Base-by-base conservation (phyloP, 345 rosid species). In the Viola odorata region DNA sequence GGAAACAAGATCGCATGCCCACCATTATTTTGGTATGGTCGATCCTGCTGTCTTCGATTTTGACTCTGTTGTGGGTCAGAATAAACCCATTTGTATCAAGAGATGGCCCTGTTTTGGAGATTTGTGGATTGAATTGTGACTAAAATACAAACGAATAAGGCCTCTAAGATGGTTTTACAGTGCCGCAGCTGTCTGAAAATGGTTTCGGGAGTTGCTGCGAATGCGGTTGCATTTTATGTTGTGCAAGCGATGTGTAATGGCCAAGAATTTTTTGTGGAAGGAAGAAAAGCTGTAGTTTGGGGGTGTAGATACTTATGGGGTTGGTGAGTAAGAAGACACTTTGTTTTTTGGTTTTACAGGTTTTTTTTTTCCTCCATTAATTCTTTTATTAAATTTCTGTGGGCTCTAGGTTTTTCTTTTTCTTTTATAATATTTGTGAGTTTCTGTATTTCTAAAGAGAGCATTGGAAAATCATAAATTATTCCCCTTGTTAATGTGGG, bases 1-100 rank as follows among this genome's bases (percentile, higher is more conserved):
- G 97, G 70, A 90, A 84, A 60, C 98, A 92, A 81, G 98, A 92
- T 53, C 69, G 96, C 16, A 90, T 86, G 94, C 98, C 98, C 0
- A 92, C 98, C 48, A 92, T 92, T 64, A 82, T 92, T 16, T 40
- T 90, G 63, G 98, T 92, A 36, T 92, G 98, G 98, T 92, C 98
- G 4, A 92, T 92, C 67, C 85, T 92, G 40, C 84, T 92, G 3
- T 86, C 98, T 69, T 92, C 98, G 3, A 87, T 92, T 77, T 67
- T 92, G 77, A 92, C 98, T 69, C 96, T 92, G 10, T 0, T 92
- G 75, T 92, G 97, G 98, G 98, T 92, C 23, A 68, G 98, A 45
- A 71, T 92, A 69, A 92, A 92, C 75, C 98, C 98, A 8, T 92
- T 92, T 39, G 91, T 92, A 44, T 79, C 85, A 0, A 87, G 64